Evolutionary conservation across 1,284 basidiomycete species (phyloP).

Genomic region (Malassezia yamatoensis): DNA sequence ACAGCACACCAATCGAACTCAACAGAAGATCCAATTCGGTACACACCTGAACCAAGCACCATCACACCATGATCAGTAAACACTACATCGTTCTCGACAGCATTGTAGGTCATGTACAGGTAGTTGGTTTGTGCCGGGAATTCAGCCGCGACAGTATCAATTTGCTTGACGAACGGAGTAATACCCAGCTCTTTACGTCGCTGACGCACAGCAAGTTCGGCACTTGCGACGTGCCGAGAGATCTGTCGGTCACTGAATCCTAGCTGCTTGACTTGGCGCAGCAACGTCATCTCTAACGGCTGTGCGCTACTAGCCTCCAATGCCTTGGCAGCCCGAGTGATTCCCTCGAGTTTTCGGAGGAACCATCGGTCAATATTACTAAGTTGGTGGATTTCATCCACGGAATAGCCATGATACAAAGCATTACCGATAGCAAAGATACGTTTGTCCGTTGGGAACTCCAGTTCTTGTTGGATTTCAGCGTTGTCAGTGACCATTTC

Average conservation of each 20-base stretch:
- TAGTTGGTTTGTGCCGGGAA: conserved; percentile 99
- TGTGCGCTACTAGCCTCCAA: conserved; percentile 51
- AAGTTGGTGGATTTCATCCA: conserved; percentile 78
- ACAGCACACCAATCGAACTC: conserved; percentile 99
- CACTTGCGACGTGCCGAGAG: conserved; percentile 58
- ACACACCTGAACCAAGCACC: conserved; percentile 97
- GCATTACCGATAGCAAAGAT: conserved; percentile 95
- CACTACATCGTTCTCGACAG: conserved; percentile 84
- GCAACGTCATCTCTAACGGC: conserved; percentile 51
- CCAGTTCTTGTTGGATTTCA: conserved; percentile 69
- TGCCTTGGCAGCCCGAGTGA: conserved; percentile 54
- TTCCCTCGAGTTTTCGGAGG: conserved; percentile 96
- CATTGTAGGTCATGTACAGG: conserved; percentile 98
- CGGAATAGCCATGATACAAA: conserved; percentile 81
- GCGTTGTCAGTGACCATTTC: conserved; percentile 64
- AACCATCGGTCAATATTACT: conserved; percentile 98
- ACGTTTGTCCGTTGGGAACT: conserved; percentile 72
- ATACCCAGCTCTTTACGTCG: conserved; percentile 75
- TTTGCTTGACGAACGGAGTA: conserved; percentile 98
- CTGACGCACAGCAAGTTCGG: conserved; percentile 68
- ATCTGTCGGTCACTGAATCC: conserved; percentile 93
- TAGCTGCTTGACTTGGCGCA: conserved; percentile 44
- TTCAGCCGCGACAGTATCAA: conserved; percentile 97
- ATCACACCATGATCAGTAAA: conserved; percentile 96
- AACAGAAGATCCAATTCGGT: conserved; percentile 93